phyloP scores from a whole-genome alignment of 1,284 basidiomycete genomes.

The Apiotrichum gamsii region DNA sequence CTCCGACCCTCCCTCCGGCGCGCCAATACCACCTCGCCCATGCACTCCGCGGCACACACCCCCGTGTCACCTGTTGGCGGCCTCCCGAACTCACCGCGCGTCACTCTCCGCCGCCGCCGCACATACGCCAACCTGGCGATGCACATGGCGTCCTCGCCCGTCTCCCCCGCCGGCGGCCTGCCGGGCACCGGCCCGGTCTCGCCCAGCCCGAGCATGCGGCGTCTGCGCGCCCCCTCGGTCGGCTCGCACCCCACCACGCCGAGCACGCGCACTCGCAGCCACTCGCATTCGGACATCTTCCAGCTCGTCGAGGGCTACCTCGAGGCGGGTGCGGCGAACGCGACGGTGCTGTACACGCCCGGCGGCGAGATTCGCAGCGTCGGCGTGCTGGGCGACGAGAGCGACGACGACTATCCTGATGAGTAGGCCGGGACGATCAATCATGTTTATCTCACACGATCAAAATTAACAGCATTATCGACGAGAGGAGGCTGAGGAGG shows the following conservation, averaged over 20 bases:
- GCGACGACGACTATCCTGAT: slow-evolving; percentile 12
- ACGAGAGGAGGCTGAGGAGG: no score
- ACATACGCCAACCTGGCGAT: slow-evolving; percentile 14
- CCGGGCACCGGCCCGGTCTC: slow-evolving; percentile 25
- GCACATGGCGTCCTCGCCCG: slow-evolving; percentile 12
- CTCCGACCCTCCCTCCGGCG: slow-evolving; percentile 7
- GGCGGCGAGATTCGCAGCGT: slow-evolving; percentile 37
- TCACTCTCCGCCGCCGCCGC: slow-evolving; percentile 19
- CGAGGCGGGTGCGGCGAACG: slow-evolving; percentile 43
- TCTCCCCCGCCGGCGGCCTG: slow-evolving; percentile 17
- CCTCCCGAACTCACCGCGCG: background rate
- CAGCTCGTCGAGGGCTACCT: slow-evolving; percentile 43
- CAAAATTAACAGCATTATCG: no score
- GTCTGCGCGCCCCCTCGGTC: slow-evolving; percentile 27
- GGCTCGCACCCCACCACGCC: slow-evolving; percentile 24
- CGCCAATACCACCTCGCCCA: slow-evolving; percentile 5
- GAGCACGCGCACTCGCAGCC: slow-evolving; percentile 32
- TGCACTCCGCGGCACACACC: background rate
- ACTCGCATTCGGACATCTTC: slow-evolving; percentile 42
- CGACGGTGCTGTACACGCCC: slow-evolving; percentile 43
- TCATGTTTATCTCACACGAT: background rate
- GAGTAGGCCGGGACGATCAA: background rate
- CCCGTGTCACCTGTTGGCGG: background rate
- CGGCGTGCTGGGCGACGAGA: slow-evolving; percentile 35
- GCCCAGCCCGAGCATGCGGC: slow-evolving; percentile 28